Evolutionary conservation across 495 filamentous ascomycete species (phyloP).

Genomic region (Hypoxylon crocopeplum): DNA sequence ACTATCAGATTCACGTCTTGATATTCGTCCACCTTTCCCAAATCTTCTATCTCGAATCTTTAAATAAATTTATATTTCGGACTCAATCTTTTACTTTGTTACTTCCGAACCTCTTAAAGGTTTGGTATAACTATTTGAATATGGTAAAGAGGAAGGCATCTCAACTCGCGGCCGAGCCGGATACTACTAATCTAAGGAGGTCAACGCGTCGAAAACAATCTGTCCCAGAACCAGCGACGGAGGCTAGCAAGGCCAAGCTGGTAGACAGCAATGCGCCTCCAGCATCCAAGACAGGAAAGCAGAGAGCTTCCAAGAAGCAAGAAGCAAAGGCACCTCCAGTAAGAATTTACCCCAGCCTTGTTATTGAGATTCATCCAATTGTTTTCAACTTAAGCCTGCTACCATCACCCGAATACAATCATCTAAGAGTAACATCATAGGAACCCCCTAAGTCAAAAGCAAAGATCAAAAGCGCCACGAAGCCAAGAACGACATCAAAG

Average conservation of each 20-base stretch:
- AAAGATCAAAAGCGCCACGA: conserved; percentile 9
- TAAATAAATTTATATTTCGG: too few species aligned
- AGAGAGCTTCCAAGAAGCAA: conserved; percentile 2
- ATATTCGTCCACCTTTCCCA: too few species aligned
- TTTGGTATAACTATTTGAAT: not conserved
- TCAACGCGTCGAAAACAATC: conserved; percentile 41
- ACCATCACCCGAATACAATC: too few species aligned
- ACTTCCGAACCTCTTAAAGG: not conserved
- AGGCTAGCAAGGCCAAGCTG: conserved; percentile 1
- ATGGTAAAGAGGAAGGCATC: conserved; percentile 53
- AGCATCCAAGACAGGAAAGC: not conserved
- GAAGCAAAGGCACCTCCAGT: conserved; percentile 5
- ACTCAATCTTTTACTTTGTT: not conserved
- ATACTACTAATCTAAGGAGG: conserved; percentile 27
- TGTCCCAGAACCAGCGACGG: not conserved
- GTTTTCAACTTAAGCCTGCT: too few species aligned
- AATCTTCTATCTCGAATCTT: too few species aligned
- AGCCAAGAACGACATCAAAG: conserved; percentile 8
- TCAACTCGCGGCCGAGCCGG: conserved; percentile 16
- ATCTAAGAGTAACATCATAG: too few species aligned
- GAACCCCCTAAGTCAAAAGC: conserved; percentile 14
- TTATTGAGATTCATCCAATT: not conserved
- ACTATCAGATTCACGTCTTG: too few species aligned
- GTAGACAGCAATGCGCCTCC: not conserved
- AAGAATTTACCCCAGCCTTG: conserved; percentile 1